Conservation (phyloP, 2,329 filamentous ascomycete species). For the Arachnomyces sp. region DNA sequence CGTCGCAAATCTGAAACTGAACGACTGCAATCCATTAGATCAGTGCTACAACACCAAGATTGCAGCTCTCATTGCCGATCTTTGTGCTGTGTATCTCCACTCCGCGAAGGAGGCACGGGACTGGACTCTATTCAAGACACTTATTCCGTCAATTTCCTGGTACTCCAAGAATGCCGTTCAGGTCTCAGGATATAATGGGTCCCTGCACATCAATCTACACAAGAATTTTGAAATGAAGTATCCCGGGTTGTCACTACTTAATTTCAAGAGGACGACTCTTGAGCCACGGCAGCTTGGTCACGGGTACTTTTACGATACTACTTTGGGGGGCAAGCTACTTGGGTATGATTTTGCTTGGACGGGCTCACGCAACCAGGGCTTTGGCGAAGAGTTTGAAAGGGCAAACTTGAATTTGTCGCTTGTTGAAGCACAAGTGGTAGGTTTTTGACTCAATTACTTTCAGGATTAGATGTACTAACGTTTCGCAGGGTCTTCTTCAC, state of each 20-base stretch:
- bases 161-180: constrained; percentile 68
- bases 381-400: constrained; percentile 70
- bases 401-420: constrained; percentile 88
- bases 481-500: constrained; percentile 61
- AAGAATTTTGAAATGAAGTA: constrained; percentile 78
- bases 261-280: constrained; percentile 70
- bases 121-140: constrained; percentile 56
- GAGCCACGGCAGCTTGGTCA: constrained; percentile 58
- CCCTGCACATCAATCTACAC: constrained; percentile 74
- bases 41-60: constrained; percentile 57
- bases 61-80: constrained; percentile 75
- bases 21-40: constrained; percentile 38
- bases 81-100: constrained; percentile 85
- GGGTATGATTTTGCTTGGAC: constrained; percentile 70
- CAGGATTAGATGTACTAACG: constrained; percentile 18
- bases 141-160: constrained; percentile 70
- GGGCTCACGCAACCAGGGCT: constrained; percentile 59
- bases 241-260: constrained; percentile 59
- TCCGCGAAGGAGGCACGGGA: constrained; percentile 70
- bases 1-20: constrained; percentile 51
- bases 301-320: constrained; percentile 77
- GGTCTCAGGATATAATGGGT: constrained; percentile 77
- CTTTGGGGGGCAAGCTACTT: constrained; percentile 67
- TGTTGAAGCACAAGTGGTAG: constrained; percentile 81
- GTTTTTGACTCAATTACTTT: constrained; percentile 21